These are phyloP conservation scores for Brassica carinata DNA, from an alignment of 345 rosid species.

Conservation along the genomic window DNA sequence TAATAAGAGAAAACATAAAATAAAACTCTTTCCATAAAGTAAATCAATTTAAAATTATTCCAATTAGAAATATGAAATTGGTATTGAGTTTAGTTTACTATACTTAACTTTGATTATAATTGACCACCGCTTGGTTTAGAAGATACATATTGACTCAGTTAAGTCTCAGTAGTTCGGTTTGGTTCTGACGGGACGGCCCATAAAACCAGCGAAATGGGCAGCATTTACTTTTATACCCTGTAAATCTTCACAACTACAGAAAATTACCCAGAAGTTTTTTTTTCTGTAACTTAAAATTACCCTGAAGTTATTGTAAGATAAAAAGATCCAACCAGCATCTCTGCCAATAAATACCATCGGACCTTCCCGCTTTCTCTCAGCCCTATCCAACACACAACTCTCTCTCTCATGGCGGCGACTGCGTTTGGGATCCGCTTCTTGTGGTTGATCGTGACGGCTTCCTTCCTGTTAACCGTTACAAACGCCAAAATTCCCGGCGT, in stretches of 20 bases:
- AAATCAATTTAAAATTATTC: not conserved
- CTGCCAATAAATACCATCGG: constrained; percentile 28
- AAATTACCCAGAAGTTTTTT: not conserved
- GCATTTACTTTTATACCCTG: not conserved
- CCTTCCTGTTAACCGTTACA: constrained; percentile 27
- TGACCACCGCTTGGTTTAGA: not conserved
- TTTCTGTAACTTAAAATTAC: not conserved
- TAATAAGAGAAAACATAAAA: not conserved
- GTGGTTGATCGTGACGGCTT: constrained; percentile 35
- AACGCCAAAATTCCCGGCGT: constrained; percentile 76
- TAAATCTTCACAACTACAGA: not conserved
- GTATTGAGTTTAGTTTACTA: not conserved
- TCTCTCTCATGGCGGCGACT: constrained; percentile 27
- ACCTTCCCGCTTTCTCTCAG: constrained; percentile 31
- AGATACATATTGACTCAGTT: not conserved
- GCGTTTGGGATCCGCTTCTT: constrained; percentile 30
- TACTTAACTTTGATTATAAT: not conserved
- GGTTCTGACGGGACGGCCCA: not conserved
- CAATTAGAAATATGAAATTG: not conserved
- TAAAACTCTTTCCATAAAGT: not conserved
- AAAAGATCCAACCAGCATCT: constrained; percentile 5
- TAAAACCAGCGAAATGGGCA: not conserved
- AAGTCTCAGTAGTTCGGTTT: not conserved
- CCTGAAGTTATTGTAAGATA: not conserved
- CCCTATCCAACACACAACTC: constrained; percentile 25